Conservation (phyloP, 2,329 filamentous ascomycete genomes). For the Stagonosporopsis tanaceti region DNA sequence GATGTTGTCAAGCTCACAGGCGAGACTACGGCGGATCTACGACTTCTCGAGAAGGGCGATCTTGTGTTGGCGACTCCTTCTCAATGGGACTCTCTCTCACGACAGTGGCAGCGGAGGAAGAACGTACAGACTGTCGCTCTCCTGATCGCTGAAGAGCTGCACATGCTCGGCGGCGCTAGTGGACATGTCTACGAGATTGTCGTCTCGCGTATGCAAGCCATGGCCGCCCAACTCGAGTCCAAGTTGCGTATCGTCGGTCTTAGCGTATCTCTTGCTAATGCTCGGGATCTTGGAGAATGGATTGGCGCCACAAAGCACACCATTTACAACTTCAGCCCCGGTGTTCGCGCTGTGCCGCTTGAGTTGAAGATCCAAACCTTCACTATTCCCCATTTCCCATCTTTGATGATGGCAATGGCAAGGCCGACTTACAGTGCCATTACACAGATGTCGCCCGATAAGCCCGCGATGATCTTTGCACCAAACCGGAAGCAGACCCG, state of each 20-base stretch:
- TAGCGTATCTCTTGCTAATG: slow-evolving; percentile 91
- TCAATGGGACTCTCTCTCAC: slow-evolving; percentile 95
- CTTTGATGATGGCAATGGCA: slow-evolving; percentile 97
- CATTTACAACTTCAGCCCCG: slow-evolving; percentile 97
- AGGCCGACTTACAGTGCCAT: slow-evolving; percentile 92
- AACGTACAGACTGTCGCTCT: slow-evolving; percentile 90
- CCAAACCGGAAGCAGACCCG: slow-evolving; percentile 93
- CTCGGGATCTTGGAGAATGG: slow-evolving; percentile 95
- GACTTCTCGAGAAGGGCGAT: slow-evolving; percentile 85
- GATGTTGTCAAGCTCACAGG: slow-evolving; percentile 92
- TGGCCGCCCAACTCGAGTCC: slow-evolving; percentile 85
- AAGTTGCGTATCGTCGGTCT: slow-evolving; percentile 87
- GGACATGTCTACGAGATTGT: slow-evolving; percentile 96
- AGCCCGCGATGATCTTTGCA: slow-evolving; percentile 91
- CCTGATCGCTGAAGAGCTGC: slow-evolving; percentile 94
- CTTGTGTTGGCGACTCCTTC: slow-evolving; percentile 89
- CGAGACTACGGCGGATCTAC: slow-evolving; percentile 89
- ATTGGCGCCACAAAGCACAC: slow-evolving; percentile 97
- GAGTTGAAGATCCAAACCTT: slow-evolving; percentile 96
- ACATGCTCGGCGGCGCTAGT: slow-evolving; percentile 84
- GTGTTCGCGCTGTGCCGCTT: slow-evolving; percentile 85
- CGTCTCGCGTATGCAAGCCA: slow-evolving; percentile 97
- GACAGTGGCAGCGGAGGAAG: slow-evolving; percentile 96
- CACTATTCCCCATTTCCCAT: slow-evolving; percentile 95
- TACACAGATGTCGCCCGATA: slow-evolving; percentile 84